Base-by-base conservation (phyloP, 495 filamentous ascomycete species). In the Jackrogersella multiformis region DNA sequence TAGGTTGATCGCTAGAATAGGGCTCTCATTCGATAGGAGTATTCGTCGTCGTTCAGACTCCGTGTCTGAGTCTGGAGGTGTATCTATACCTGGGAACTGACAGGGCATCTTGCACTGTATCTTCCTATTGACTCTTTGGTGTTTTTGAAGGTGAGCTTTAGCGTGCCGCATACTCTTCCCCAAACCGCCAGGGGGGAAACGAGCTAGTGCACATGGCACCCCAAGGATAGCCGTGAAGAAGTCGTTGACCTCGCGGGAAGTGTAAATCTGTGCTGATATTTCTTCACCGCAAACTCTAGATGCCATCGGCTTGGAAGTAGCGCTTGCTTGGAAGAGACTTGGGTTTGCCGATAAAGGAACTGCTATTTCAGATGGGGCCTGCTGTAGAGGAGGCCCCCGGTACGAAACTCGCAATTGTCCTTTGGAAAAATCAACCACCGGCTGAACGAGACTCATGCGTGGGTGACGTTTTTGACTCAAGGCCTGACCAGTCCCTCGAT, bases 11-110 rank as follows among this genome's bases (percentile, higher is more conserved):
- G 90, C 82, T 0, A 99, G 84, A 51, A 99, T 95, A 0, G 95
- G 94, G 45, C 89, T 93, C 73, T 99, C 95, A 71, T 99, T 99
- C 12, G 93, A 90, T 2, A 99, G 78, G 1, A 93, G 78, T 44
- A 97, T 92, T 2, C 88, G 88, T n/a, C 75, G 82, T 26, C 46
- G 58, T 13, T 66, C 60, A 23, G 73, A 54, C 72, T 82, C 73
- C 15, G 75, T 73, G 71, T 82, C 78, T 28, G 83, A 79, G 71
- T 86, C 83, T 46, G 80, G 75, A 60, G 83, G 74, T 48, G 84
- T 75, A 5, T 79, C 80, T 12, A 81, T 74, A 5, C 68, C 71
- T 28, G 85, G 86, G 61, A 86, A 88, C n/a, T 86, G 76, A 3
- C 85, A 84, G 0, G 87, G 87, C 57, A 88, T 82, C 20, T 51